Evolutionary conservation across 2,329 filamentous ascomycete genomes (phyloP).

Genomic region (Fusarium bactridioides): DNA sequence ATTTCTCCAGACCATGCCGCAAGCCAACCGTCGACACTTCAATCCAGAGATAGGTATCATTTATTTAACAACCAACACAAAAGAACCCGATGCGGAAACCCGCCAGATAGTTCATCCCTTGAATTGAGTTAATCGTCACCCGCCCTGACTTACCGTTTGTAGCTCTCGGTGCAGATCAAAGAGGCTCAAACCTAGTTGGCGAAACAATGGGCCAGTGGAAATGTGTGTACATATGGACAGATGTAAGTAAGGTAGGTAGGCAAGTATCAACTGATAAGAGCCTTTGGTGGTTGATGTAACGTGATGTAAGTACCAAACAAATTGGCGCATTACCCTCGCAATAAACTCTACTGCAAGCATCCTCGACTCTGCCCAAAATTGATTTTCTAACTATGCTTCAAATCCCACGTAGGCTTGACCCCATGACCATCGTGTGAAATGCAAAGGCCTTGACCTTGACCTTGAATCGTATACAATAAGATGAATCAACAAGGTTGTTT

Average conservation of each 20-base stretch:
- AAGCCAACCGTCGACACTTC: conserved; percentile 1
- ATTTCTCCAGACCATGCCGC: conserved; percentile 17
- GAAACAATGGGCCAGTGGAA: not conserved
- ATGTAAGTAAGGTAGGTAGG: not conserved
- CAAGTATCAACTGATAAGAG: not conserved
- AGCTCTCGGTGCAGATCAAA: conserved; percentile 7
- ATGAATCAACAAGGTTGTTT: conserved; percentile 30
- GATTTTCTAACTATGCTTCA: not conserved
- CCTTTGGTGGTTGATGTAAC: conserved; percentile 17
- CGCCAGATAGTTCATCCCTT: conserved; percentile 16
- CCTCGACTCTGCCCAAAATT: not conserved
- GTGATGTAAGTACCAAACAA: conserved; percentile 20
- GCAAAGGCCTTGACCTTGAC: conserved; percentile 17
- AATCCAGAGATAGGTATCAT: not conserved
- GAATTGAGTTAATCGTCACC: not conserved
- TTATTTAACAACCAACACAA: not conserved
- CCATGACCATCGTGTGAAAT: conserved; percentile 17
- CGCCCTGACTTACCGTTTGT: conserved; percentile 11
- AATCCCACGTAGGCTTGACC: conserved; percentile 12
- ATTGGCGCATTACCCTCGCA: conserved; percentile 10
- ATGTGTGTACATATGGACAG: not conserved
- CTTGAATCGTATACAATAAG: conserved; percentile 14
- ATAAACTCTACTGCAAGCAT: conserved; percentile 23
- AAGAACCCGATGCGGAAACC: conserved; percentile 7
- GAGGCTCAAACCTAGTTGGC: conserved; percentile 13